Evolutionary conservation across 2,329 filamentous ascomycete species (phyloP).

Genomic region (Calonectria pseudoturangicola): DNA sequence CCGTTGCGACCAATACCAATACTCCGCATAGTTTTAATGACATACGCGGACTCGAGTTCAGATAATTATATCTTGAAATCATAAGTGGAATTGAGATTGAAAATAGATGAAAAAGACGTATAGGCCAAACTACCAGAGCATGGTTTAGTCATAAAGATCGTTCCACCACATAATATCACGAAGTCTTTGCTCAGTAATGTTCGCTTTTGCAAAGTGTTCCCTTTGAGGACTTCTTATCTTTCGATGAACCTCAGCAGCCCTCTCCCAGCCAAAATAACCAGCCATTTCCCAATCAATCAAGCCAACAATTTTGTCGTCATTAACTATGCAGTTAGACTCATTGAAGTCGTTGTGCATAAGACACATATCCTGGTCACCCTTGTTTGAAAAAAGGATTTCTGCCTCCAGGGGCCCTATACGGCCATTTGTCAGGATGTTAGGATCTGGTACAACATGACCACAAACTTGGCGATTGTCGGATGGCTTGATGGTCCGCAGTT

Average conservation of each 20-base stretch:
- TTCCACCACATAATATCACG: not conserved
- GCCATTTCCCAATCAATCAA: constrained; percentile 66
- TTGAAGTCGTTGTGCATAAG: constrained; percentile 64
- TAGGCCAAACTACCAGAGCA: too few relatives aligned
- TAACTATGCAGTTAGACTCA: constrained; percentile 61
- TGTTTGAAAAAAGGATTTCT: constrained; percentile 57
- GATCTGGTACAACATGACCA: constrained; percentile 72
- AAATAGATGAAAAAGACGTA: too few relatives aligned
- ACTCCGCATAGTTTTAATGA: too few relatives aligned
- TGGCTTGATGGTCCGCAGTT: constrained; percentile 55
- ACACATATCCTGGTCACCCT: constrained; percentile 53
- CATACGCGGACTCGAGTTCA: too few relatives aligned
- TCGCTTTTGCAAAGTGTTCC: constrained; percentile 47
- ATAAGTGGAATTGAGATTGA: too few relatives aligned
- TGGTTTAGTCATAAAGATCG: not conserved
- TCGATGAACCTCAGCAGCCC: constrained; percentile 54
- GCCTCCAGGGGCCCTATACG: constrained; percentile 57
- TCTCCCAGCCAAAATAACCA: constrained; percentile 59
- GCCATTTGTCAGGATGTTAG: constrained; percentile 75
- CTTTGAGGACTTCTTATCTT: constrained; percentile 50
- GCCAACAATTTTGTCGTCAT: constrained; percentile 62
- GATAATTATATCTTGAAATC: too few relatives aligned
- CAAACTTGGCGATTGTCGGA: constrained; percentile 38
- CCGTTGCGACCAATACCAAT: too few relatives aligned
- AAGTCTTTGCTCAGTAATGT: not conserved